These are phyloP conservation scores for Avena sativa DNA, from an alignment of 176 grass and related monocot species.

Conservation along the genomic window DNA sequence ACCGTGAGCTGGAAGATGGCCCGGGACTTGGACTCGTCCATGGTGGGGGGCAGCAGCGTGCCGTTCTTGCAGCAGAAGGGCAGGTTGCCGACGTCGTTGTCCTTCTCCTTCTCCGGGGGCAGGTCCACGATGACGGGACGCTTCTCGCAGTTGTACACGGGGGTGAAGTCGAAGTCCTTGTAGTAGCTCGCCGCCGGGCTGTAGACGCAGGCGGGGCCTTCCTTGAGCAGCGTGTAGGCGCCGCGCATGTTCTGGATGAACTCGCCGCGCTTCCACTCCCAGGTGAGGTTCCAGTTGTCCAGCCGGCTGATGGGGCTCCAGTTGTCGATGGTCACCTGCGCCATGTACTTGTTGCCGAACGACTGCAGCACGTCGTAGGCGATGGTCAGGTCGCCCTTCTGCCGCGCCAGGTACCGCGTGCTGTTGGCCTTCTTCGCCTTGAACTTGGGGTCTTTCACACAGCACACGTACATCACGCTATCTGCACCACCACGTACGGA, in stretches of 20 bases:
- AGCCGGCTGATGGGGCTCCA: slow-evolving; percentile 82
- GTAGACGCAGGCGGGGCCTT: slow-evolving; percentile 69
- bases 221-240: slow-evolving; percentile 78
- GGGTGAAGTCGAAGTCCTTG: slow-evolving; percentile 74
- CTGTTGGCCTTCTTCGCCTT: slow-evolving; percentile 65
- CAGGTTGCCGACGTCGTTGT: slow-evolving; percentile 70
- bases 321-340: slow-evolving; percentile 92
- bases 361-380: slow-evolving; percentile 85
- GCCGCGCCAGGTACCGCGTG: slow-evolving; percentile 53
- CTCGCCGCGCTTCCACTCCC: slow-evolving; percentile 96
- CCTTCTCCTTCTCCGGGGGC: slow-evolving; percentile 82
- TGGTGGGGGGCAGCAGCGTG: slow-evolving; percentile 70
- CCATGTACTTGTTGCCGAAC: slow-evolving; percentile 73
- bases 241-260: slow-evolving; percentile 87
- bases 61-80: slow-evolving; percentile 98
- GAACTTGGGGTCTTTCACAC: slow-evolving; percentile 71
- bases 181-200: slow-evolving; percentile 72
- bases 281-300: slow-evolving; percentile 97
- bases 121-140: slow-evolving; percentile 89
- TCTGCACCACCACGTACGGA: slow-evolving; percentile 14
- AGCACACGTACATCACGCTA: slow-evolving; percentile 85
- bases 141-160: slow-evolving; percentile 83
- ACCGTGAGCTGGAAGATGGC: slow-evolving; percentile 88
- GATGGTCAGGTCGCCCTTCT: slow-evolving; percentile 77
- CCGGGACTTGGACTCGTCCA: slow-evolving; percentile 69